phyloP scores from a whole-genome alignment of 2,329 filamentous ascomycete species.

The Diplocarpon rosae region DNA sequence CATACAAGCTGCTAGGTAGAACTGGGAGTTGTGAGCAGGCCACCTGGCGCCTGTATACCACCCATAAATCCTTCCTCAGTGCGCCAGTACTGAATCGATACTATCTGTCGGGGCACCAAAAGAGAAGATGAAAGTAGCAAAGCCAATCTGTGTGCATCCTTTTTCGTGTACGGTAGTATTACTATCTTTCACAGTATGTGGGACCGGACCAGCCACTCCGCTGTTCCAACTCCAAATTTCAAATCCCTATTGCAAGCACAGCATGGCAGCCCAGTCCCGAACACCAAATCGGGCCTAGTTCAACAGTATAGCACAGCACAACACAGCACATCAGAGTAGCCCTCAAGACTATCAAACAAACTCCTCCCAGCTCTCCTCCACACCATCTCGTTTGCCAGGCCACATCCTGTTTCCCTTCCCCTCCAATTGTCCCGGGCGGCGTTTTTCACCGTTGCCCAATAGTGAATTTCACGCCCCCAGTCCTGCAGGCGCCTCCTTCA shows the following conservation, averaged over 20 bases:
- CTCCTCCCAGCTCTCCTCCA: slow-evolving; percentile 8
- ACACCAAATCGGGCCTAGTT: neutral
- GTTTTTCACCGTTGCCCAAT: neutral
- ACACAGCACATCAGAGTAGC: neutral
- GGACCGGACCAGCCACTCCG: neutral
- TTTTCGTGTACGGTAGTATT: too few relatives aligned
- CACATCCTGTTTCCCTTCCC: slow-evolving; percentile 1
- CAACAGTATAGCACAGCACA: neutral
- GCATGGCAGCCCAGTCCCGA: neutral
- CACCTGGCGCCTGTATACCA: too few relatives aligned
- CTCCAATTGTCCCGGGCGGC: neutral
- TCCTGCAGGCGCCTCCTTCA: slow-evolving; percentile 21
- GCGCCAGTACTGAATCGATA: too few relatives aligned
- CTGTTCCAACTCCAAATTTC: too few relatives aligned
- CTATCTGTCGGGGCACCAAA: too few relatives aligned
- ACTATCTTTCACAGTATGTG: neutral
- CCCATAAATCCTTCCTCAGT: too few relatives aligned
- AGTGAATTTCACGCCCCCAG: slow-evolving; percentile 10
- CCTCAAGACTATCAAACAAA: slow-evolving; percentile 11
- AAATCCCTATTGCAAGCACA: too few relatives aligned
- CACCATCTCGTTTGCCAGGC: slow-evolving; percentile 5
- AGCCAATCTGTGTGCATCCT: too few relatives aligned
- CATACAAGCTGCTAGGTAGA: too few relatives aligned
- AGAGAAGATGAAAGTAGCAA: too few relatives aligned
- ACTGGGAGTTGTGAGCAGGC: too few relatives aligned